Conservation (phyloP, 202 grass and related monocot genomes). For the Setaria viridis region DNA sequence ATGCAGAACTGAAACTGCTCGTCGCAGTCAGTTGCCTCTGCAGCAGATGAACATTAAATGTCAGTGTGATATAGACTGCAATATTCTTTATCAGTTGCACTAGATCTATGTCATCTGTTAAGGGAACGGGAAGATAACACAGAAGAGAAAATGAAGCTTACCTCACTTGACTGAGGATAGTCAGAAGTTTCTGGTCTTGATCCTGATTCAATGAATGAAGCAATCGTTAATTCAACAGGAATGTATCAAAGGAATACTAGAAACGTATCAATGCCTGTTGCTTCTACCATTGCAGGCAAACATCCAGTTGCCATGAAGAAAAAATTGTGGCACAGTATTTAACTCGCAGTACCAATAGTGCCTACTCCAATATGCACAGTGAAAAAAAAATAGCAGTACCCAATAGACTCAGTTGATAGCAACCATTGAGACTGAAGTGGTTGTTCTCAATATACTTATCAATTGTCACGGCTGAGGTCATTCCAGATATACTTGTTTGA, state of each 20-base stretch:
- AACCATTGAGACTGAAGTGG: constrained; percentile 2
- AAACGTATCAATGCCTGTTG: neutral
- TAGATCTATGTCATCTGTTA: constrained; percentile 14
- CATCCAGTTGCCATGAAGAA: neutral
- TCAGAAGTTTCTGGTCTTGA: constrained; percentile 72
- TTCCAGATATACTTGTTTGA: constrained; percentile 15
- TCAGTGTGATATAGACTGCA: constrained; percentile 3
- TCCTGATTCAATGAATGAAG: constrained; percentile 60
- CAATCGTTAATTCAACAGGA: constrained; percentile 48
- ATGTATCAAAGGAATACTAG: constrained; percentile 9
- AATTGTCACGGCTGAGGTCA: neutral
- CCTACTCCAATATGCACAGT: neutral
- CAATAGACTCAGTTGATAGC: neutral
- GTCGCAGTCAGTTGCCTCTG: constrained; percentile 75
- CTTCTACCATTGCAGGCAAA: neutral
- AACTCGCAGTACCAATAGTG: neutral
- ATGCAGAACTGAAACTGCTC: constrained; percentile 84
- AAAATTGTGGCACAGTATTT: neutral
- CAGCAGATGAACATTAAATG: constrained; percentile 32
- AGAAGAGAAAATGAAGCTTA: constrained; percentile 44
- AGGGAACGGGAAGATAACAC: neutral
- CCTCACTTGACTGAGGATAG: constrained; percentile 78
- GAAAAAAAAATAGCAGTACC: neutral
- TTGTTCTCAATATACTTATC: neutral
- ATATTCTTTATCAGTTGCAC: constrained; percentile 35